phyloP scores from a whole-genome alignment of 768 basidiomycete genomes.

The Boletus patriciae region DNA sequence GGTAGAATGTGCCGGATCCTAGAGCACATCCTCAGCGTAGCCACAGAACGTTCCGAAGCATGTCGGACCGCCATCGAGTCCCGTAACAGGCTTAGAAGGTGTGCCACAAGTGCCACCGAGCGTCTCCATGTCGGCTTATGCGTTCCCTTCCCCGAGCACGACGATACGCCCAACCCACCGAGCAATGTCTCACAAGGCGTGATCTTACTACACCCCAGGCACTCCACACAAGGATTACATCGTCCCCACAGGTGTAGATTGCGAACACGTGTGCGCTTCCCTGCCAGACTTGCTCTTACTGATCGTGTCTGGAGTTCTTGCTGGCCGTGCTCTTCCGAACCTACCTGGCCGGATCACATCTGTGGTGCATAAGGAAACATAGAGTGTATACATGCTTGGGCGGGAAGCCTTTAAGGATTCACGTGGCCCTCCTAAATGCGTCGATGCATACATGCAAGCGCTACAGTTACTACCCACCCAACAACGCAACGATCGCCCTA shows the following conservation, averaged over 20 bases:
- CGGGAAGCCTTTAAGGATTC: too few relatives aligned
- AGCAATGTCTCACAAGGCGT: constrained; percentile 23
- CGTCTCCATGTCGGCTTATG: not conserved
- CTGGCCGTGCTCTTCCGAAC: too few relatives aligned
- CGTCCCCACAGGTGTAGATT: too few relatives aligned
- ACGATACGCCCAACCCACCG: constrained; percentile 29
- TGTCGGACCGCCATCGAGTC: constrained; percentile 56
- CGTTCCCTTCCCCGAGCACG: constrained; percentile 21
- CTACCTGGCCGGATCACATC: too few relatives aligned
- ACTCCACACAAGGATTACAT: too few relatives aligned
- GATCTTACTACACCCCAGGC: constrained; percentile 17
- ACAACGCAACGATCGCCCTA: not conserved
- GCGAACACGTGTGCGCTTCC: too few relatives aligned
- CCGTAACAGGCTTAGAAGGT: constrained; percentile 55
- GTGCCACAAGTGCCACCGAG: constrained; percentile 8
- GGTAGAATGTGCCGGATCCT: constrained; percentile 87
- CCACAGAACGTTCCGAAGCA: constrained; percentile 51
- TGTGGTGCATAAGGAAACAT: too few relatives aligned
- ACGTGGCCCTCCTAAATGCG: too few relatives aligned
- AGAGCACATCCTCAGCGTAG: constrained; percentile 61
- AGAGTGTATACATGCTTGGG: too few relatives aligned
- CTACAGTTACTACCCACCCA: not conserved
- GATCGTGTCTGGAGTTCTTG: too few relatives aligned
- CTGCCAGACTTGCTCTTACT: too few relatives aligned
- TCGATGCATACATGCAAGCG: not conserved